Conservation (phyloP, 2,329 filamentous ascomycete species). For the Tolypocladium guangdongense region DNA sequence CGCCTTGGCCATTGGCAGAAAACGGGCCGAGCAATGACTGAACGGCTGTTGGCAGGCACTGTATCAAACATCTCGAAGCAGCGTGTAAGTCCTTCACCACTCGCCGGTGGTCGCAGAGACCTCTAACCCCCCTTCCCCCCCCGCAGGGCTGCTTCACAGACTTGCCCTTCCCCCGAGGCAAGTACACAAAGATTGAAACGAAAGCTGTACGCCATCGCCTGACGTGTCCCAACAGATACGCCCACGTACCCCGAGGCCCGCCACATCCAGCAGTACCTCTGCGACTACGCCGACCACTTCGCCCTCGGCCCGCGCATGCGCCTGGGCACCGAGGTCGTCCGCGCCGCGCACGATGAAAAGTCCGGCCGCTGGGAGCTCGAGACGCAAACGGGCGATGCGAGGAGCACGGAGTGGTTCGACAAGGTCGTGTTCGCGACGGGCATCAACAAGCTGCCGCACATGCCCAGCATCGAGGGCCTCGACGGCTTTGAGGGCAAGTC, state of each 20-base stretch:
- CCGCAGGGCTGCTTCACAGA: conserved; percentile 23
- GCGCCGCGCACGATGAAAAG: conserved; percentile 9
- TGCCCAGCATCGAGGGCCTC: conserved; percentile 23
- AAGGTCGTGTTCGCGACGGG: conserved; percentile 24
- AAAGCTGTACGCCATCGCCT: background rate
- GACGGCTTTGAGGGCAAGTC: conserved; percentile 26
- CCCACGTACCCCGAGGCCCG: conserved; percentile 12
- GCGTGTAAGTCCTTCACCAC: conserved; percentile 9
- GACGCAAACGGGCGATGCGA: conserved; percentile 1
- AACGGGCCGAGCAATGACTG: too few relatives aligned
- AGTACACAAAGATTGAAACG: background rate
- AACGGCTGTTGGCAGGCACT: conserved; percentile 9
- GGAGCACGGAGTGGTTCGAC: conserved; percentile 19
- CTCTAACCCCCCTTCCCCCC: too few relatives aligned
- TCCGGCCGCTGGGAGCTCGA: conserved; percentile 16
- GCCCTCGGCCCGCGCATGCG: conserved; percentile 13
- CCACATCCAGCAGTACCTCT: conserved; percentile 20
- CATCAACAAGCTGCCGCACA: conserved; percentile 21
- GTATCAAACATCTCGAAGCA: conserved; percentile 22
- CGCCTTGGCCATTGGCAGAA: conserved; percentile 1
- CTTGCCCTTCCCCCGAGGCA: conserved; percentile 15
- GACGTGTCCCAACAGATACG: conserved; percentile 9
- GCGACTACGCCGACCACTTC: conserved; percentile 22
- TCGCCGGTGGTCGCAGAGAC: too few relatives aligned
- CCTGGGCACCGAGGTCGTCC: conserved; percentile 12